Evolutionary conservation across 495 filamentous ascomycete species (phyloP), one percentile per base, ranked within the genome.

Genomic region (Schizothecium vesticola): DNA sequence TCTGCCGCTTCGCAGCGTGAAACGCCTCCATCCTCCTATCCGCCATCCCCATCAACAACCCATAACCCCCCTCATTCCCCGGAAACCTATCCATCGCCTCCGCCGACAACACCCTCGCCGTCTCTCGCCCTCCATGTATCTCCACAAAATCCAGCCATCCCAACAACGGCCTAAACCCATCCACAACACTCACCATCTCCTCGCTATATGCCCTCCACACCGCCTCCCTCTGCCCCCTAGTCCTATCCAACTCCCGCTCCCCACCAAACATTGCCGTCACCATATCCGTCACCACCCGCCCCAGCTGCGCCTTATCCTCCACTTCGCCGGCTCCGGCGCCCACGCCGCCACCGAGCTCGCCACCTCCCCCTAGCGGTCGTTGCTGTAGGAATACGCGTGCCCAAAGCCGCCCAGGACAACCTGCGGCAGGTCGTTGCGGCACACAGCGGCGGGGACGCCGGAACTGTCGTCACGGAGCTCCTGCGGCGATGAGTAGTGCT

Each of bases 401-500:
- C 65, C 66, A 60, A 63, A 68, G 1, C 59, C 66, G 0, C 57
- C 69, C 24, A 68, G 8, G 0, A 63, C 21, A 6, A 69, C 36
- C 26, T 74, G 70, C 31, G 70, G 70, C 1, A 70, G 29, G 2
- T 1, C 13, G 10, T 67, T 58, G 1, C 21, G 33, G 24, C 65
- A 74, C 3, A 22, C 9, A 0, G 24, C 19, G 5, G 16, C n/a
- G 13, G 72, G 58, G 0, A 43, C 33, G 12, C 33, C 33, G 1
- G 29, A 5, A 0, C 65, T 25, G 60, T 73, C 64, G 1, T 31
- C 3, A 5, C 3, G 2, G 36, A 57, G 63, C 43, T 74, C 72
- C 16, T 68, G 59, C 12, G 67, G 61, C 11, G 62, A 65, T 8
- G 68, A 67, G 19, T 63, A 70, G 26, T 74, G 72, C 59, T 71